Conservation (phyloP, 2,329 filamentous ascomycete genomes). For the Aspergillus phoenicis region DNA sequence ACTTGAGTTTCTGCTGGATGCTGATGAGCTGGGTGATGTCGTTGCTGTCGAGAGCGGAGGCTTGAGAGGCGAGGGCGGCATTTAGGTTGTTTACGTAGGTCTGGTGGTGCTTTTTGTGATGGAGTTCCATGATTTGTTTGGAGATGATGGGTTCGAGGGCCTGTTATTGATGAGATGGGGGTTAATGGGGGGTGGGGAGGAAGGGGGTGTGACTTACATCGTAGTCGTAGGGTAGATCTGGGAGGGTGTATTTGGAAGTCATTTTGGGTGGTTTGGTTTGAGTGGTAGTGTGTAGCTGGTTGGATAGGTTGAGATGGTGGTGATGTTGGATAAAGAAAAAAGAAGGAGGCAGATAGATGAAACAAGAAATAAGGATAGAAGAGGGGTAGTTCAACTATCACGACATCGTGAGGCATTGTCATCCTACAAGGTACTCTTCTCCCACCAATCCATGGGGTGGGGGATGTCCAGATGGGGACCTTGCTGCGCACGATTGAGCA, state of each 20-base stretch:
- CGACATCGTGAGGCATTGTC: not conserved
- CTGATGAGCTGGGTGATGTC: slow-evolving; percentile 67
- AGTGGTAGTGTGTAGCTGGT: not conserved
- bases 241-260: slow-evolving; percentile 59
- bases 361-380: not conserved
- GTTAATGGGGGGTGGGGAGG: too few species aligned
- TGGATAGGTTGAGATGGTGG: not conserved
- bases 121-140: slow-evolving; percentile 90
- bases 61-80: slow-evolving; percentile 68
- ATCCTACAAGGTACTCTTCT: slow-evolving; percentile 10
- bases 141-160: slow-evolving; percentile 82
- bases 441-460: slow-evolving; percentile 5
- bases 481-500: slow-evolving; percentile 17
- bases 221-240: slow-evolving; percentile 68
- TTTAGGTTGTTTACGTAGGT: slow-evolving; percentile 91
- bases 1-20: slow-evolving; percentile 73
- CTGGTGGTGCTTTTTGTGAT: slow-evolving; percentile 91
- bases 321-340: not conserved
- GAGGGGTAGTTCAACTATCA: not conserved
- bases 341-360: not conserved
- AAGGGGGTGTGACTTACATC: slow-evolving; percentile 57
- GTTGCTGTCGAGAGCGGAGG: slow-evolving; percentile 56
- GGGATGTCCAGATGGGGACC: not conserved
- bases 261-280: slow-evolving; percentile 20
- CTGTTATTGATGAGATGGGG: slow-evolving; percentile 32